Percentiles rank a stretch among this genome's conserved stretches.
Conservation (phyloP, 202 grass and related monocot species). For the Hordeum pubiflorum region DNA sequence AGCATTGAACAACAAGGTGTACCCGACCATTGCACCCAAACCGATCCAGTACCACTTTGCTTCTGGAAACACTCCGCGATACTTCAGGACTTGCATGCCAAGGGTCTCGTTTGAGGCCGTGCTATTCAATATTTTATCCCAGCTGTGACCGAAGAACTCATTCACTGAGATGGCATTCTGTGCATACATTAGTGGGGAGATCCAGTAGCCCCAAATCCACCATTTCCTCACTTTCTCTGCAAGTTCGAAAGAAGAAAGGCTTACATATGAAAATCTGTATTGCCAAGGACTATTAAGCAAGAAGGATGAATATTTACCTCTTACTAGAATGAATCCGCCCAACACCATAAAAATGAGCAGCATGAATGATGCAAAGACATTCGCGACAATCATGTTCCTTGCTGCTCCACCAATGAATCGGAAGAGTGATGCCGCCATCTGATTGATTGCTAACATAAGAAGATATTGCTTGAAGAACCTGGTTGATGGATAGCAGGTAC, state of each 20-base stretch:
- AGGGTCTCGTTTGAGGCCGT: constrained; percentile 30
- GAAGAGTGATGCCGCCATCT: constrained; percentile 56
- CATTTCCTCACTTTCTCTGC: constrained; percentile 61
- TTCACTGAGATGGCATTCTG: constrained; percentile 76
- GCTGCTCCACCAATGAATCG: constrained; percentile 51
- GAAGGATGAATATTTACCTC: constrained; percentile 41
- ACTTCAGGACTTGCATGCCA: constrained; percentile 43
- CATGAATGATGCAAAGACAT: constrained; percentile 70
- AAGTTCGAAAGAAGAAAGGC: not conserved
- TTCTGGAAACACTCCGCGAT: constrained; percentile 66
- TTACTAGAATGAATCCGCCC: constrained; percentile 71
- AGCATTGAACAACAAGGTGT: constrained; percentile 62
- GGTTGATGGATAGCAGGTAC: not conserved
- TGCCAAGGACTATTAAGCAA: not conserved
- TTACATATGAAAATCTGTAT: not conserved
- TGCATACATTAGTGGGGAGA: constrained; percentile 78
- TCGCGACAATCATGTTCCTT: constrained; percentile 75
- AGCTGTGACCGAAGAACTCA: constrained; percentile 67
- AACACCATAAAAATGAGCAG: constrained; percentile 61
- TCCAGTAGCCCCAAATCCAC: constrained; percentile 91
- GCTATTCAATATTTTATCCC: constrained; percentile 46
- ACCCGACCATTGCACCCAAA: constrained; percentile 63
- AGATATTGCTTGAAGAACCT: constrained; percentile 82
- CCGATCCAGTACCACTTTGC: constrained; percentile 97
- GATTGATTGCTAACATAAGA: constrained; percentile 49